A percentile compares a stretch with the other conserved stretches of the same genome.
These are phyloP conservation scores for Prunella vulgaris DNA, from an alignment of 257 asterid species.

Conservation along the genomic window DNA sequence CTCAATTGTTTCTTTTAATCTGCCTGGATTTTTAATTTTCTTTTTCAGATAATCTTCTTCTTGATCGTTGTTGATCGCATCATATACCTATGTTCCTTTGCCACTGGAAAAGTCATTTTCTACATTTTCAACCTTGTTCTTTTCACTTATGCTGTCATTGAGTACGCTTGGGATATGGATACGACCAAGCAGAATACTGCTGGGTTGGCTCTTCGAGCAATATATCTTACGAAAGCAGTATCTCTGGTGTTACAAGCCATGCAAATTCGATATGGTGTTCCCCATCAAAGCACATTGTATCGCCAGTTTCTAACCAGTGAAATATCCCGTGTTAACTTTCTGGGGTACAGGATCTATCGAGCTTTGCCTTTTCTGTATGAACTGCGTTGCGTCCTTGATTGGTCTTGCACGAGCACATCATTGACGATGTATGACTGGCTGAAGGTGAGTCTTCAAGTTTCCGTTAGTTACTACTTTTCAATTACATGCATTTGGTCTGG, in stretches of 20 bases:
- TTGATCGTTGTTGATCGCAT: slow-evolving; percentile 93
- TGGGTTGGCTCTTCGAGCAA: slow-evolving; percentile 86
- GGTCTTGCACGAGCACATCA: slow-evolving; percentile 96
- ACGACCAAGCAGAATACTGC: slow-evolving; percentile 72
- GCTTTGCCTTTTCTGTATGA: slow-evolving; percentile 96
- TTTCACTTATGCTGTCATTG: slow-evolving; percentile 70
- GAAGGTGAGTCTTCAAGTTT: slow-evolving; percentile 58
- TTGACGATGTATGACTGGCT: slow-evolving; percentile 99
- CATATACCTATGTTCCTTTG: slow-evolving; percentile 91
- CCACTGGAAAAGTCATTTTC: slow-evolving; percentile 82
- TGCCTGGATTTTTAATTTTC: background rate
- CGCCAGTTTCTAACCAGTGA: slow-evolving; percentile 96
- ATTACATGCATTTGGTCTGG: background rate
- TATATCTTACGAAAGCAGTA: slow-evolving; percentile 82
- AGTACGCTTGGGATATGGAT: slow-evolving; percentile 86
- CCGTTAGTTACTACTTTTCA: background rate
- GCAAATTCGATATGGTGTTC: slow-evolving; percentile 89
- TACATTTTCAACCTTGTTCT: slow-evolving; percentile 83
- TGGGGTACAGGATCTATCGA: slow-evolving; percentile 92
- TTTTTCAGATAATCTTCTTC: slow-evolving; percentile 86
- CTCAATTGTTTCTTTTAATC: background rate
- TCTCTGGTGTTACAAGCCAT: slow-evolving; percentile 91
- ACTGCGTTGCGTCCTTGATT: slow-evolving; percentile 94
- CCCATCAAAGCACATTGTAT: slow-evolving; percentile 91
- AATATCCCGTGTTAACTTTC: slow-evolving; percentile 75